A percentile compares a stretch with the other conserved stretches of the same genome.
phyloP scores from a whole-genome alignment of 2,329 filamentous ascomycete genomes.

The Seiridium unicorne region DNA sequence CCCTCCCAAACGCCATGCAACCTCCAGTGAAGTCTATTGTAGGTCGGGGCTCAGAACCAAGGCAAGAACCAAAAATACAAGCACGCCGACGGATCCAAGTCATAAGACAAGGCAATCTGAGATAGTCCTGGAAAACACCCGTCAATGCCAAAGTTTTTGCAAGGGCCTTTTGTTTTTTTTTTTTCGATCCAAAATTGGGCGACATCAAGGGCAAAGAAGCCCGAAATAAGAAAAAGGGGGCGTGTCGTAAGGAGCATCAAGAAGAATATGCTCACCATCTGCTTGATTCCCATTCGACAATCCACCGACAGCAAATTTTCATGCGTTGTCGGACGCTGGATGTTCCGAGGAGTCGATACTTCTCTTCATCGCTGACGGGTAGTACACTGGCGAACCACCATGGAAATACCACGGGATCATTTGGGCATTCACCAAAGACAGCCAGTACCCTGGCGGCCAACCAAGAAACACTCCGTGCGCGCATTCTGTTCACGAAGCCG shows the following conservation, averaged over 20 bases:
- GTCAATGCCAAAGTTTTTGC: neutral
- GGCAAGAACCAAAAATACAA: slow-evolving; percentile 5
- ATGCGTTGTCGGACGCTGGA: slow-evolving; percentile 76
- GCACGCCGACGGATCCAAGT: slow-evolving; percentile 6
- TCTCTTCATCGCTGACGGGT: slow-evolving; percentile 74
- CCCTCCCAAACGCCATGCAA: neutral
- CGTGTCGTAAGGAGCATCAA: slow-evolving; percentile 5
- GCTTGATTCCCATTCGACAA: slow-evolving; percentile 66
- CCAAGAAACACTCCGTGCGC: slow-evolving; percentile 69
- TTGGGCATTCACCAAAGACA: slow-evolving; percentile 75
- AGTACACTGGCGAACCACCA: slow-evolving; percentile 89
- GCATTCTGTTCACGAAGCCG: slow-evolving; percentile 69
- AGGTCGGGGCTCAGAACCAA: neutral
- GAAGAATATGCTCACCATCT: slow-evolving; percentile 59
- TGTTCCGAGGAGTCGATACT: slow-evolving; percentile 72
- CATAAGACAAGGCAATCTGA: slow-evolving; percentile 12
- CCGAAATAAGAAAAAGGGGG: neutral
- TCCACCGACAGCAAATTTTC: slow-evolving; percentile 81
- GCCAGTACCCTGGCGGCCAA: slow-evolving; percentile 68
- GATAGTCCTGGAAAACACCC: slow-evolving; percentile 7
- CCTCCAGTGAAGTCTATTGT: neutral
- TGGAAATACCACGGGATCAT: slow-evolving; percentile 74
- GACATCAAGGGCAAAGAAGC: neutral
- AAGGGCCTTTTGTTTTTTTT: neutral
- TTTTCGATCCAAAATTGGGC: too few relatives aligned